Evolutionary conservation across 2,329 filamentous ascomycete species (phyloP), one percentile per base, ranked within the genome.

Genomic region (Calonectria pseudoreteaudii): DNA sequence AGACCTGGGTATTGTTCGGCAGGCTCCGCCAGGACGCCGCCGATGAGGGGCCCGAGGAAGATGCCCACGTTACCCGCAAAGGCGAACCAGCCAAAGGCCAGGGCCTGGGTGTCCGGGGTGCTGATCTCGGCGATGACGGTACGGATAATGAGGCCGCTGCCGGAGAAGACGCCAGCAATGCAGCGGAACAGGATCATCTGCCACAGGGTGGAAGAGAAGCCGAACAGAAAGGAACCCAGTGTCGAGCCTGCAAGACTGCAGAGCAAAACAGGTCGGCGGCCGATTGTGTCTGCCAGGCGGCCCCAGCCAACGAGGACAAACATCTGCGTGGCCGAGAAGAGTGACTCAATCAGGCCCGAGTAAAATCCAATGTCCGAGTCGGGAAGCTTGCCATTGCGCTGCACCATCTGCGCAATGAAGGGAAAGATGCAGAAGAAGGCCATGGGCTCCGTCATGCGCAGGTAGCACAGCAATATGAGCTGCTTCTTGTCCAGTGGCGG

Each of bases 401-500:
- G 86, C 47, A 94, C 91, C 94, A 96, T 96, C 80, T 93, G 87
- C 80, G 92, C 94, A 83, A 97, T 90, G 84, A 94, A 96, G 0
- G 94, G 93, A 79, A 96, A 94, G 82, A 96, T 95, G 81, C 89
- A 91, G 86, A 96, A 96, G 86, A 95, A 96, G n/a, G 94, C 93
- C 50, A 96, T 89, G 0, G 94, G 94, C 80, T 96, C 94, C 56
- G 94, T 87, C 31, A 94, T 81, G 8, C 94, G 91, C 2, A 92
- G 92, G 81, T 92, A 94, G 86, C 94, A 96, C 16, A 97, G 90
- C 14, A 94, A 83, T 38, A 93, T 83, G 67, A 97, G 91, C 82
- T 96, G 94, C n/a, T 82, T 68, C 74, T 85, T 87, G n/a, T 91
- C 84, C 2, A 81, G 64, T 2, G 78, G 74, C 26, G 38, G 53